These are phyloP conservation scores for Lippia alba DNA, from an alignment of 305 asterid species.

Conservation along the genomic window DNA sequence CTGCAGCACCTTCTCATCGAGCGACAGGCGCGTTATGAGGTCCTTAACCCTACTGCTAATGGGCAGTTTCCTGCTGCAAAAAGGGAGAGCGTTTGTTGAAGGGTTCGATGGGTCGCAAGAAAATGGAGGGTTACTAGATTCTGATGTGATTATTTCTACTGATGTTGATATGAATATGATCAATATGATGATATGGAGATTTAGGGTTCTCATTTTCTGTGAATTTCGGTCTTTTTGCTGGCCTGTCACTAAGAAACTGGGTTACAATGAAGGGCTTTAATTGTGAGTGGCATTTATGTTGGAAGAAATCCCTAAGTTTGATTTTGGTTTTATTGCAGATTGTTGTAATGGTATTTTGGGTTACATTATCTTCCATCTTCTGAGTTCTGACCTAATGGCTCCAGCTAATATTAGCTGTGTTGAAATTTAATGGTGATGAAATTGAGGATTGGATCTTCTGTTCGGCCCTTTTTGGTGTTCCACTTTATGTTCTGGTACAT, in stretches of 20 bases:
- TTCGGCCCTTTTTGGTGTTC: too few species aligned
- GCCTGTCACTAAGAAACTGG: background rate
- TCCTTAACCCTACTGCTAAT: conserved; percentile 39
- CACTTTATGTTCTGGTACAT: too few species aligned
- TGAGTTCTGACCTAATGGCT: too few species aligned
- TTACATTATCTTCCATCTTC: too few species aligned
- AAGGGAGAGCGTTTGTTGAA: conserved; percentile 38
- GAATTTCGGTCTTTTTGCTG: background rate
- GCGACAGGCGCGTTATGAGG: conserved; percentile 49
- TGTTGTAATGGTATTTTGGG: too few species aligned
- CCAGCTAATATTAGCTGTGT: too few species aligned
- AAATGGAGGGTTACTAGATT: conserved; percentile 36
- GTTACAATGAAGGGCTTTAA: background rate
- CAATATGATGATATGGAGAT: conserved; percentile 12
- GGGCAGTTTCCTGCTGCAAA: conserved; percentile 40
- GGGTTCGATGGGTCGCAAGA: conserved; percentile 50
- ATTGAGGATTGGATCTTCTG: too few species aligned
- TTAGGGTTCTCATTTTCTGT: conserved; percentile 33
- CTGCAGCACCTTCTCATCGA: conserved; percentile 51
- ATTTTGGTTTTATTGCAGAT: too few species aligned
- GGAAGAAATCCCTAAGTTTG: background rate
- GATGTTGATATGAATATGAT: conserved; percentile 6
- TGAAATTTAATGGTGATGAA: too few species aligned
- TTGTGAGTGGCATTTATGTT: background rate
- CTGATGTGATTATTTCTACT: conserved; percentile 3